Evolutionary conservation across 495 filamentous ascomycete genomes (phyloP).

Genomic region (Monascus purpureus): DNA sequence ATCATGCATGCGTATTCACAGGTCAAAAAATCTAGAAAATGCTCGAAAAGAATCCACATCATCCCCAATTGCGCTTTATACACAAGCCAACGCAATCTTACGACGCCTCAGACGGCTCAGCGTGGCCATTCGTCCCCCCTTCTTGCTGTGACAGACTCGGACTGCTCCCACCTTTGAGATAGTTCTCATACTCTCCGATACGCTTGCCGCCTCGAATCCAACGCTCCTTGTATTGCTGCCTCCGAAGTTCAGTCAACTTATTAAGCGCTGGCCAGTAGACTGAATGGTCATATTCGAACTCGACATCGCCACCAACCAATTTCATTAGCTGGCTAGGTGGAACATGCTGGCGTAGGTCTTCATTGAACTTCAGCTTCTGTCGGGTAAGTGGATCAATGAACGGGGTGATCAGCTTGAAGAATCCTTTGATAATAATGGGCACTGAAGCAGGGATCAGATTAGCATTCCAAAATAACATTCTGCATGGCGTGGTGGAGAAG

Average conservation of each 20-base stretch:
- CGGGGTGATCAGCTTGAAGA: constrained; percentile 89
- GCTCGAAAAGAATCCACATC: too few relatives aligned
- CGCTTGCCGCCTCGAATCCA: constrained; percentile 69
- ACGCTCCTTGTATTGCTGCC: constrained; percentile 42
- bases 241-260: constrained; percentile 47
- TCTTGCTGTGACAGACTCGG: constrained; percentile 19
- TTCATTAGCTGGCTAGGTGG: constrained; percentile 66
- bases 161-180: constrained; percentile 50
- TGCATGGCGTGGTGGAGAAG: too few relatives aligned
- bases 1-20: too few relatives aligned
- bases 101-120: too few relatives aligned
- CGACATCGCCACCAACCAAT: constrained; percentile 34
- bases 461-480: neutral
- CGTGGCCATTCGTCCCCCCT: neutral
- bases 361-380: constrained; percentile 91
- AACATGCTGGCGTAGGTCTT: constrained; percentile 65
- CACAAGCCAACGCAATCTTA: too few relatives aligned
- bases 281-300: constrained; percentile 80
- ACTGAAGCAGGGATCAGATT: constrained; percentile 32
- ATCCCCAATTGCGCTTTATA: too few relatives aligned
- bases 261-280: constrained; percentile 80
- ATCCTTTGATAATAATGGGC: constrained; percentile 74
- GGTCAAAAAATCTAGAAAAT: too few relatives aligned
- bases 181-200: constrained; percentile 73
- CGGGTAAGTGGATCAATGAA: constrained; percentile 90